Conservation (phyloP, 768 basidiomycete species). For the Russula lepida region DNA sequence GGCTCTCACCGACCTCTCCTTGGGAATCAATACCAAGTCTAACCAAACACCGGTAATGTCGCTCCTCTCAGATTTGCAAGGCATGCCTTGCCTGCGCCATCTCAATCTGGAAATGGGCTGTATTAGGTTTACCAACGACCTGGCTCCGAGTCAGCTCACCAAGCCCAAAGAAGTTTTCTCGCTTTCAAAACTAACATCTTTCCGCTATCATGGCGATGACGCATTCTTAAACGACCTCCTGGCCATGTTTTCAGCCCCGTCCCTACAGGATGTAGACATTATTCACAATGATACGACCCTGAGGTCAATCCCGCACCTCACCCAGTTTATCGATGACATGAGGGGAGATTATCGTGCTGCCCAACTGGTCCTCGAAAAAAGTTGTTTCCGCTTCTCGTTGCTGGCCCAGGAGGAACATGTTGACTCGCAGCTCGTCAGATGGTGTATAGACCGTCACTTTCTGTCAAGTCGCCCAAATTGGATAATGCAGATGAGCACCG, state of each 20-base stretch:
- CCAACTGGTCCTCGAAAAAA: background rate
- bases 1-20: background rate
- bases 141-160: too few species aligned
- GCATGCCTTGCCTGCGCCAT: background rate
- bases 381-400: background rate
- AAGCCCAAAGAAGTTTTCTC: background rate
- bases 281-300: rapidly evolving
- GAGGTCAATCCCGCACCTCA: background rate
- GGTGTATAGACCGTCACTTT: too few species aligned
- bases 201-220: background rate
- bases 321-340: background rate
- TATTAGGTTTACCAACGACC: too few species aligned
- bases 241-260: background rate
- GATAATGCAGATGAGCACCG: too few species aligned
- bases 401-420: too few species aligned
- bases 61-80: background rate
- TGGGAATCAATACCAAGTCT: background rate
- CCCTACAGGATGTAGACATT: background rate
- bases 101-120: background rate
- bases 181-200: background rate
- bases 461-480: too few species aligned
- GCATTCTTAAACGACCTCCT: background rate
- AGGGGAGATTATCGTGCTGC: too few species aligned
- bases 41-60: background rate
- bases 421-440: too few species aligned